Base-by-base conservation (phyloP, 768 basidiomycete species). In the Suillus sp. region DNA sequence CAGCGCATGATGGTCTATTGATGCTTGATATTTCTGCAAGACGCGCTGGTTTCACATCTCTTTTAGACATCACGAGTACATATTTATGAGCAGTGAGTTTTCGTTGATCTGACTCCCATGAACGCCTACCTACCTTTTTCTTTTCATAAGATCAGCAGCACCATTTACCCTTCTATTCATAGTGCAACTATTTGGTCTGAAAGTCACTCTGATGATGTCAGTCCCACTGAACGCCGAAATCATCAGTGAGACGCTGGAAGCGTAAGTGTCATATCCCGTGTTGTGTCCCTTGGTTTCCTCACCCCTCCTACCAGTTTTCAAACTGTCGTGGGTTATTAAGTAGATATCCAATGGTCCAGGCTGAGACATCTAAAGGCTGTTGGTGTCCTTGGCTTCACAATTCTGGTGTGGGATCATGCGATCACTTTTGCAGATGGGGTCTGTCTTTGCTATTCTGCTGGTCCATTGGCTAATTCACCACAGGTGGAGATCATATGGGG, bases 401-500 rank as follows among this genome's bases (percentile, higher is more conserved):
- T 83, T 16, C 75, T 88, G 14, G 62, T 87, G 16, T 87, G 83
- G 77, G 80, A 81, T 63, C 80, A 81, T 53, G 20, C 77, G 42
- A 47, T 81, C 60, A 77, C 80, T 6, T 72, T 81, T 34, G 66
- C 59, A 2, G 77, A 81, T 27, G 77, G 79, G 67, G 77, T 80
- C 59, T 8, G 74, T 68, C 14, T 27, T 40, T 22, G 18, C 7
- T 10, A 27, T 60, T 9, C 4, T 42, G 18, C 42, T 14, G 60
- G 32, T 25, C 32, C 42, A 10, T 53, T 10, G 47, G 50, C 14
- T 59, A 32, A 34, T 30, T 43, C 32, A 34, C 37, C 14, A 32
- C 37, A 80, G 77, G 68, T 80, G 2, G 69, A 79, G 42, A 71
- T 75, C 50, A 60, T 80, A 60, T 80, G 79, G 79, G 74, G 74